Evolutionary conservation across 1,284 basidiomycete species (phyloP), one percentile per base, ranked within the genome.

Genomic region (Austroboletus niveus): DNA sequence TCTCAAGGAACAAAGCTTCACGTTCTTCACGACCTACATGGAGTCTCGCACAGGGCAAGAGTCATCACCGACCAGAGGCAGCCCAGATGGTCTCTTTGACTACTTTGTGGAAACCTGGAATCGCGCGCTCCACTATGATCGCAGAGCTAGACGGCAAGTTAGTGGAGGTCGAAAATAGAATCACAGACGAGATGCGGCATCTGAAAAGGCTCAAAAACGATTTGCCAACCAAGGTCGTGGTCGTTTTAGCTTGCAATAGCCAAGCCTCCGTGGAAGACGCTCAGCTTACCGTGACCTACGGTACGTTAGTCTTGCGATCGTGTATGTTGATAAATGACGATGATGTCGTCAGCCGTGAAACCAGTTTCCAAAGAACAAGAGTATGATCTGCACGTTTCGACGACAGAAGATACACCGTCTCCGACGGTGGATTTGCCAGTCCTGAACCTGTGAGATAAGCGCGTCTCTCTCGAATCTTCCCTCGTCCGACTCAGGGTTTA

Each of bases 21-120:
- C 42, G 9, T 64, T 66, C 41, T 48, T 66, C 24, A 57, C 60
- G 63, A 51, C 20, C 51, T 65, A n/a, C n/a, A n/a, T n/a, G n/a
- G n/a, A n/a, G n/a, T n/a, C n/a, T n/a, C n/a, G n/a, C n/a, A n/a
- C n/a, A n/a, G n/a, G n/a, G n/a, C n/a, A n/a, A n/a, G n/a, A n/a
- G n/a, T n/a, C n/a, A n/a, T n/a, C n/a, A n/a, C n/a, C n/a, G n/a
- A n/a, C n/a, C n/a, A n/a, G n/a, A n/a, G n/a, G n/a, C n/a, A n/a
- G n/a, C n/a, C n/a, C n/a, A n/a, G n/a, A n/a, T n/a, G n/a, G n/a
- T n/a, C n/a, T n/a, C n/a, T n/a, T n/a, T n/a, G n/a, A n/a, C n/a
- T n/a, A n/a, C n/a, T n/a, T n/a, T n/a, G n/a, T n/a, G n/a, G n/a
- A n/a, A n/a, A n/a, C n/a, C n/a, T n/a, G n/a, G n/a, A n/a, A n/a